Percentiles rank a stretch among this genome's conserved stretches.
Evolutionary conservation across 202 grass and related monocot genomes (phyloP).

Genomic region (Hordeum pubiflorum): DNA sequence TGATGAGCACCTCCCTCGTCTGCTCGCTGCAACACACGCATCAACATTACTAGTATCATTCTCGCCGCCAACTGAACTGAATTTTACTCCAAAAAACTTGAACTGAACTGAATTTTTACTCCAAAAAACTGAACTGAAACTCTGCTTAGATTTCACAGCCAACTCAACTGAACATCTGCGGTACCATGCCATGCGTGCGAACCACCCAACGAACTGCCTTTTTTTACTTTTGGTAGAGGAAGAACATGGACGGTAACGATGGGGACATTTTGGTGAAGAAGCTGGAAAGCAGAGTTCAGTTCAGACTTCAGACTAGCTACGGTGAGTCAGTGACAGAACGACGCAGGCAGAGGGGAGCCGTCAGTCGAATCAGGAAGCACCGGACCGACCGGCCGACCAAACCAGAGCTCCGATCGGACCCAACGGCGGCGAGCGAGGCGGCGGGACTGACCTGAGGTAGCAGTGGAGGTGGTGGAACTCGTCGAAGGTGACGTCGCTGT

Average conservation of each 20-base stretch:
- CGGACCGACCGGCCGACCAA: background rate
- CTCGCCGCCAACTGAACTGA: background rate
- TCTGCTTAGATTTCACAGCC: background rate
- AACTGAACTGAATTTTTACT: too few species aligned
- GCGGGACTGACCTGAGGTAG: conserved; percentile 61
- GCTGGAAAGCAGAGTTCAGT: background rate
- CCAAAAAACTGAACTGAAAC: background rate
- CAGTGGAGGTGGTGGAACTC: conserved; percentile 79
- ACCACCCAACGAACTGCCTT: background rate
- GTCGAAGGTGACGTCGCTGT: conserved; percentile 64
- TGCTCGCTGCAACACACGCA: conserved; percentile 52
- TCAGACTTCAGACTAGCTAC: background rate
- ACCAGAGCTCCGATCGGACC: background rate
- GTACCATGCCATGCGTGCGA: background rate
- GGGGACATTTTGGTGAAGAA: background rate
- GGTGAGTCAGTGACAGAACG: background rate
- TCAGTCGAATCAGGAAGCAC: background rate
- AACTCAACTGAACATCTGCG: background rate
- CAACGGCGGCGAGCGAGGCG: background rate
- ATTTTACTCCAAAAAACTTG: too few species aligned
- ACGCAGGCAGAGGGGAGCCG: background rate
- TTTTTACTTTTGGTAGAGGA: background rate
- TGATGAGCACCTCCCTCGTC: conserved; percentile 69
- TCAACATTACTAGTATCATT: background rate
- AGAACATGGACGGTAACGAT: background rate